Conservation (phyloP, 2,329 filamentous ascomycete species). For the Nakataea oryzae region DNA sequence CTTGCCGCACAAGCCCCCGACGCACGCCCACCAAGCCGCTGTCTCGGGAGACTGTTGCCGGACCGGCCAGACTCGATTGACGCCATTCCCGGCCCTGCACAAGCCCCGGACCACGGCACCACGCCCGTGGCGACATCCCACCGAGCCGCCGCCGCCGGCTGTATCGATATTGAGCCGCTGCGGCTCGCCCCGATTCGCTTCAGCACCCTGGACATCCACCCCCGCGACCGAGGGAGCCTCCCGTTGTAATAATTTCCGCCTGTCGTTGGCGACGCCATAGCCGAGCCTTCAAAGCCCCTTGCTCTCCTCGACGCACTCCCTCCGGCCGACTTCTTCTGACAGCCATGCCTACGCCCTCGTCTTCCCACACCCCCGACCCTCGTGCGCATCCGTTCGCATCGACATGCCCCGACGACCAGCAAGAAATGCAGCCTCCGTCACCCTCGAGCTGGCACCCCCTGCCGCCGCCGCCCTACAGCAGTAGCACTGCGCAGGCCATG, state of each 20-base stretch:
- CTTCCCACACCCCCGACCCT: slow-evolving; percentile 8
- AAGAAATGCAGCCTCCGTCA: slow-evolving; percentile 11
- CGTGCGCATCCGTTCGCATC: slow-evolving; percentile 21
- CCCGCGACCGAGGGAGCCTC: neutral
- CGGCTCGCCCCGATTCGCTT: neutral
- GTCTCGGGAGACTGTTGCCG: neutral
- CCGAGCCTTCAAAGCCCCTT: neutral
- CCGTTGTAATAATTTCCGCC: neutral
- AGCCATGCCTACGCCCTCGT: slow-evolving; percentile 14
- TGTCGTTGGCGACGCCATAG: neutral
- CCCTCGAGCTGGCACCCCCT: slow-evolving; percentile 13
- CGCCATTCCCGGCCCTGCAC: neutral
- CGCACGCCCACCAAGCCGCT: neutral
- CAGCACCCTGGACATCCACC: neutral
- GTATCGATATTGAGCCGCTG: neutral
- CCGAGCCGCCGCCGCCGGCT: neutral
- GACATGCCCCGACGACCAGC: slow-evolving; percentile 32
- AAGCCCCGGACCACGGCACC: neutral
- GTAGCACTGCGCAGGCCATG: neutral
- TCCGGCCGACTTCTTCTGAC: neutral
- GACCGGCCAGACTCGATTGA: neutral
- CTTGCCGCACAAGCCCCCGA: neutral
- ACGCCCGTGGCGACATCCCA: neutral
- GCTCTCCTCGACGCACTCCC: neutral
- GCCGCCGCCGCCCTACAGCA: slow-evolving; percentile 8